phyloP scores from a whole-genome alignment of 495 filamentous ascomycete genomes.

The Letharia lupina region DNA sequence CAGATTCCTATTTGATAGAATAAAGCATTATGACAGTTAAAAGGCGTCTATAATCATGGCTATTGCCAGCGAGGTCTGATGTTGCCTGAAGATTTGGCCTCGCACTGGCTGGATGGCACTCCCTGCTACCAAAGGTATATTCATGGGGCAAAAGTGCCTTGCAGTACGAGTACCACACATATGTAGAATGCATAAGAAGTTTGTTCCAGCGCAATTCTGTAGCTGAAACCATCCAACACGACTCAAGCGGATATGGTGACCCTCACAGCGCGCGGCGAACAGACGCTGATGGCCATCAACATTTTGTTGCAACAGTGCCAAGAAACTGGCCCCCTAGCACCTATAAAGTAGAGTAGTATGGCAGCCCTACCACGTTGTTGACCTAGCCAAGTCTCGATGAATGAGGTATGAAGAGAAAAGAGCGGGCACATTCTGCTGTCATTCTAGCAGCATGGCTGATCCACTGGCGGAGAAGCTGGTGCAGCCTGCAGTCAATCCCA shows the following conservation, averaged over 20 bases:
- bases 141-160: neutral
- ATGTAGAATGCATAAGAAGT: neutral
- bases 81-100: neutral
- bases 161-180: neutral
- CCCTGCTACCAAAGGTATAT: neutral
- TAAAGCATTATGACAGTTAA: constrained; percentile 31
- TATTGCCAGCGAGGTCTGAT: neutral
- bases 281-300: neutral
- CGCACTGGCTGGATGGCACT: neutral
- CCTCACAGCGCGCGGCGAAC: neutral
- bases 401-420: neutral
- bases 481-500: constrained; percentile 45
- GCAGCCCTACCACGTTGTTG: neutral
- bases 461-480: constrained; percentile 47
- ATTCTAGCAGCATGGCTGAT: constrained; percentile 16
- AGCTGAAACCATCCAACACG: neutral
- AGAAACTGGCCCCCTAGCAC: neutral
- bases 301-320: neutral
- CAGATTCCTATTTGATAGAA: constrained; percentile 75
- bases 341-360: neutral
- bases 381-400: neutral
- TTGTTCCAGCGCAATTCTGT: neutral
- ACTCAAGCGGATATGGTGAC: neutral
- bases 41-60: neutral
- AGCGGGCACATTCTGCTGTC: neutral